Conservation (phyloP, 441 rosid species). For the Cnidoscolus chayamansa region DNA sequence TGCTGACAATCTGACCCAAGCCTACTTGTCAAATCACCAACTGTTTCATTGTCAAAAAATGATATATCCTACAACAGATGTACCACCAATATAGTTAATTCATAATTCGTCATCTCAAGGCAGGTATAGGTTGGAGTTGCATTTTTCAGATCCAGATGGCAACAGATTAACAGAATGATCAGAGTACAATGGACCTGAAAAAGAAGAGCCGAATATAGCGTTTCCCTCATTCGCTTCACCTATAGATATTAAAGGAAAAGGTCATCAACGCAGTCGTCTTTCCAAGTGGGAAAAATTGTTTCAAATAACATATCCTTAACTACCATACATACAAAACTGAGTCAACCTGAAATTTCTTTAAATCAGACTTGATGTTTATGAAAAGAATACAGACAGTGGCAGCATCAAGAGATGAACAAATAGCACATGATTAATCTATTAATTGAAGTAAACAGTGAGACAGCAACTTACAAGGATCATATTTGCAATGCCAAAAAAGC, state of each 20-base stretch:
- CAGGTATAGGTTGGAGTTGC: constrained; percentile 13
- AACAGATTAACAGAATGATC: constrained; percentile 12
- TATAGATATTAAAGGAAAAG: constrained; percentile 28
- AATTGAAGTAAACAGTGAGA: constrained; percentile 7
- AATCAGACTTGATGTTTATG: neutral
- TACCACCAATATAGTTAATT: constrained; percentile 11
- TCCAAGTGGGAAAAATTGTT: neutral
- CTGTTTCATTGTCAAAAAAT: constrained; percentile 88
- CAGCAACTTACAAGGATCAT: constrained; percentile 84
- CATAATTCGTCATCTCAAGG: constrained; percentile 7
- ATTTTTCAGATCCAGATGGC: constrained; percentile 8
- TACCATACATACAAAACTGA: neutral
- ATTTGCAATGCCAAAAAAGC: constrained; percentile 89
- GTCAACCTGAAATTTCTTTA: neutral
- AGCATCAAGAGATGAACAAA: neutral
- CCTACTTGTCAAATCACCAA: constrained; percentile 97
- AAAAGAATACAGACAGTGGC: neutral
- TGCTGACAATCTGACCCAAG: constrained; percentile 99
- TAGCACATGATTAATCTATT: neutral
- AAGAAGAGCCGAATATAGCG: constrained; percentile 82
- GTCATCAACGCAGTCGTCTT: constrained; percentile 19
- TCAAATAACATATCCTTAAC: neutral
- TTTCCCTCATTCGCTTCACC: constrained; percentile 97
- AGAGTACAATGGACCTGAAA: constrained; percentile 53
- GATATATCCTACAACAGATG: constrained; percentile 66